Evolutionary conservation across 2,329 filamentous ascomycete genomes (phyloP).

Genomic region (Tolypocladium nubicola): DNA sequence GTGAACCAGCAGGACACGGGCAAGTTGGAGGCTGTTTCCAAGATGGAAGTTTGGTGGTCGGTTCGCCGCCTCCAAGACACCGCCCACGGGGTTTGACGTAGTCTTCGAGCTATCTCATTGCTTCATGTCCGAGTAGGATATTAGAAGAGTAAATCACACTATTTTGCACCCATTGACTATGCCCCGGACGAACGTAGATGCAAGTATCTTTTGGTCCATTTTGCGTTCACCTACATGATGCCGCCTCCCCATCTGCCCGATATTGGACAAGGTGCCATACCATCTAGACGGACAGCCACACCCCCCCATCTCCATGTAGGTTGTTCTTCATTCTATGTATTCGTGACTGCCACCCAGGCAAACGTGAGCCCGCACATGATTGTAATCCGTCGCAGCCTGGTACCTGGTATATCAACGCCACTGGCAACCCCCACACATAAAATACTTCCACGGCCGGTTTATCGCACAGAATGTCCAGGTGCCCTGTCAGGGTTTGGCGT

Average conservation of each 20-base stretch:
- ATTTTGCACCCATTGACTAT: not conserved
- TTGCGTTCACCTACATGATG: not conserved
- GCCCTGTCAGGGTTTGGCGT: conserved; percentile 13
- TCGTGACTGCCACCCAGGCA: not conserved
- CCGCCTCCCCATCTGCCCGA: not conserved
- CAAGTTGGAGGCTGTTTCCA: not conserved
- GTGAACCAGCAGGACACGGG: not conserved
- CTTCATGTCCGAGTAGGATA: not conserved
- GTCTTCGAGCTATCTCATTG: not conserved
- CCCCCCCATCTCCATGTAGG: not conserved
- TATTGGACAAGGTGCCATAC: not conserved
- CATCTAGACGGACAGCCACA: not conserved
- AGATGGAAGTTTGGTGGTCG: not conserved
- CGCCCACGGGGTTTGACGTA: not conserved
- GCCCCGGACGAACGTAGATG: no score
- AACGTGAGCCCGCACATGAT: not conserved
- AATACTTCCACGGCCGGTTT: not conserved
- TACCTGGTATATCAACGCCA: not conserved
- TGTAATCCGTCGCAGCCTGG: not conserved
- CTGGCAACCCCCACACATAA: not conserved
- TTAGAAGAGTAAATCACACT: not conserved
- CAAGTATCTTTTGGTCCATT: not conserved
- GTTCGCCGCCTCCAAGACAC: not conserved
- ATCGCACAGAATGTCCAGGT: not conserved
- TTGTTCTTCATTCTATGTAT: not conserved